Evolutionary conservation across 2,329 filamentous ascomycete species (phyloP).

Genomic region (Aspergillus flavus): DNA sequence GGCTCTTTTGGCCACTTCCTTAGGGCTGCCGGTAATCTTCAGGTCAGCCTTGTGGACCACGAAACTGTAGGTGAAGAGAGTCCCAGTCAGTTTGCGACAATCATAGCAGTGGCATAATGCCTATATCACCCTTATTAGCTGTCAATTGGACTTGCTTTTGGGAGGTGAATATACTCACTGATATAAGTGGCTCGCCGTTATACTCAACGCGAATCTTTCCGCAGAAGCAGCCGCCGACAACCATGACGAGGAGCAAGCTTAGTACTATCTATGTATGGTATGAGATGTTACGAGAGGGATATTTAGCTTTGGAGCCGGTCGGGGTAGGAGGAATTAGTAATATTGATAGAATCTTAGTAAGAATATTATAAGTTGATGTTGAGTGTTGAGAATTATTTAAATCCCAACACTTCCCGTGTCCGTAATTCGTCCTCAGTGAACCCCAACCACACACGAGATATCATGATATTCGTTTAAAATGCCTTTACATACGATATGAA

Average conservation of each 20-base stretch:
- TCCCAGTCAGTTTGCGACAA: constrained; percentile 42
- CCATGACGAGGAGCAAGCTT: constrained; percentile 23
- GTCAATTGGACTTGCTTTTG: neutral
- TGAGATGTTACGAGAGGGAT: too few relatives aligned
- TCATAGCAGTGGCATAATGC: constrained; percentile 43
- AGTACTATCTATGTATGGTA: too few relatives aligned
- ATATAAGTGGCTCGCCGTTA: constrained; percentile 31
- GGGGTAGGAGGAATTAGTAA: fast-evolving
- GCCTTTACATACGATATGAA: too few relatives aligned
- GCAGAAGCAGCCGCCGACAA: constrained; percentile 39
- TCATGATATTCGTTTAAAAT: too few relatives aligned
- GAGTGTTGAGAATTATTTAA: too few relatives aligned
- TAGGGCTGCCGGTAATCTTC: constrained; percentile 35
- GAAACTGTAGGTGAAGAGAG: constrained; percentile 33
- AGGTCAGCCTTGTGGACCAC: constrained; percentile 33
- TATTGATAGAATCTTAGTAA: too few relatives aligned
- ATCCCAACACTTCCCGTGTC: too few relatives aligned
- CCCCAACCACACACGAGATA: too few relatives aligned
- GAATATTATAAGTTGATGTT: too few relatives aligned
- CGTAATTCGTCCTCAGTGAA: too few relatives aligned
- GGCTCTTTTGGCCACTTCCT: constrained; percentile 37
- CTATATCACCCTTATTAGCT: constrained; percentile 21
- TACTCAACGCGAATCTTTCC: constrained; percentile 39
- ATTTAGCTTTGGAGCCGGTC: too few relatives aligned
- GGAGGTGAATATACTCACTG: constrained; percentile 25